phyloP scores from a whole-genome alignment of 148 eudicot genomes.

The Diospyros lotus region DNA sequence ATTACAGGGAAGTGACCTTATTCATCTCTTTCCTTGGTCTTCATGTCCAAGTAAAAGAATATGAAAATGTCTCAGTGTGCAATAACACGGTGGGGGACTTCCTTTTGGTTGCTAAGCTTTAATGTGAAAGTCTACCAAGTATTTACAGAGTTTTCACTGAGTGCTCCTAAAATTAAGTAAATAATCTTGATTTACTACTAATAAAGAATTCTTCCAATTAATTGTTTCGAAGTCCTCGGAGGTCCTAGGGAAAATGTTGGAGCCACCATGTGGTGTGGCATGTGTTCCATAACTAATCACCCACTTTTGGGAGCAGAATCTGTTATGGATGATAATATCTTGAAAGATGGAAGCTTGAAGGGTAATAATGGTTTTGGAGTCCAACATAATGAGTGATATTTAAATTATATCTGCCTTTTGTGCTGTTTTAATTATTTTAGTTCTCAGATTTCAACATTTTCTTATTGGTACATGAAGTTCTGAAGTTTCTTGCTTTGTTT shows the following conservation, averaged over 20 bases:
- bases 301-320: not conserved
- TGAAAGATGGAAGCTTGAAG: not conserved
- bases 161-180: not conserved
- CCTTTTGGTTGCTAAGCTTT: too few relatives aligned
- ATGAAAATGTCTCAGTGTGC: too few relatives aligned
- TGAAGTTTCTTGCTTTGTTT: not conserved
- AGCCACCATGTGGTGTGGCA: not conserved
- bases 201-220: not conserved
- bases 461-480: not conserved
- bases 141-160: not conserved
- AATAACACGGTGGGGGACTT: too few relatives aligned
- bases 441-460: not conserved
- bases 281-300: not conserved
- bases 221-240: not conserved
- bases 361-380: conserved; percentile 2
- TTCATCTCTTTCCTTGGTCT: too few relatives aligned
- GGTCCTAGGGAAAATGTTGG: not conserved
- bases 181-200: not conserved
- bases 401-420: not conserved
- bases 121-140: too few relatives aligned
- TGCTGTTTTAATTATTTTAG: not conserved
- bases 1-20: too few relatives aligned
- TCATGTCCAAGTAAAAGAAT: too few relatives aligned
- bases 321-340: not conserved
- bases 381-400: not conserved